Conservation (phyloP, 2,329 filamentous ascomycete genomes). For the Apiospora saccharicola region DNA sequence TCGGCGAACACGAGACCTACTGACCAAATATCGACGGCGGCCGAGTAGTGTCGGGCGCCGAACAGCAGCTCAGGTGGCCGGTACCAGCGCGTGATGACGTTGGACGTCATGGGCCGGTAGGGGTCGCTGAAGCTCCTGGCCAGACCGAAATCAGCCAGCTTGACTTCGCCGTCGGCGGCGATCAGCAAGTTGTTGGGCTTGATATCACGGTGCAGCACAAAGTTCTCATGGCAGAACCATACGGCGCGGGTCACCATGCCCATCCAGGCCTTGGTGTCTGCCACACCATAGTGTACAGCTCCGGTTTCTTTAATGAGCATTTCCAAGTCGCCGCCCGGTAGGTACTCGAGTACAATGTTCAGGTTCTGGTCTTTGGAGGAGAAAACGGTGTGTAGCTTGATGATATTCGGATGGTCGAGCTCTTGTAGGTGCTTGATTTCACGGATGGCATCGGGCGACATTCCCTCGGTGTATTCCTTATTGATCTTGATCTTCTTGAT, state of each 20-base stretch:
- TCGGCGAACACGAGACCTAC: slow-evolving; percentile 94
- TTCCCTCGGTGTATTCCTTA: slow-evolving; percentile 86
- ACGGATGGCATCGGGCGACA: slow-evolving; percentile 92
- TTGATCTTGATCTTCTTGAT: slow-evolving; percentile 94
- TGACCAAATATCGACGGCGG: slow-evolving; percentile 93
- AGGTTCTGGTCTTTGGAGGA: slow-evolving; percentile 96
- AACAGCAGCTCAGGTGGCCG: slow-evolving; percentile 93
- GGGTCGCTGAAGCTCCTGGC: slow-evolving; percentile 90
- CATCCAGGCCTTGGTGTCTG: slow-evolving; percentile 98
- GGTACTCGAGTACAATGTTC: slow-evolving; percentile 92
- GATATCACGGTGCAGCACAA: slow-evolving; percentile 94
- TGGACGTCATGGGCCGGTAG: slow-evolving; percentile 85
- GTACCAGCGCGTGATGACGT: slow-evolving; percentile 98
- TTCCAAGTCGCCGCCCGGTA: slow-evolving; percentile 93
- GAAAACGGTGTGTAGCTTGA: slow-evolving; percentile 90
- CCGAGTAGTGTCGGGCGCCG: slow-evolving; percentile 86
- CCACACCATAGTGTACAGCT: slow-evolving; percentile 79
- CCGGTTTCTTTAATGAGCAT: slow-evolving; percentile 89
- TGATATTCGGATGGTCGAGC: slow-evolving; percentile 93
- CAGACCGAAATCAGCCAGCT: slow-evolving; percentile 97
- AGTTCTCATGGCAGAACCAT: slow-evolving; percentile 97
- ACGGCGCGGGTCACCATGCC: slow-evolving; percentile 92
- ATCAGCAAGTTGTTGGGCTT: slow-evolving; percentile 99
- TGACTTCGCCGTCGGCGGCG: slow-evolving; percentile 89
- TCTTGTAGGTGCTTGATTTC: slow-evolving; percentile 97